These are phyloP conservation scores for Geotrichum restrictum DNA, from an alignment of 1,139 yeast genomes.

Conservation along the genomic window DNA sequence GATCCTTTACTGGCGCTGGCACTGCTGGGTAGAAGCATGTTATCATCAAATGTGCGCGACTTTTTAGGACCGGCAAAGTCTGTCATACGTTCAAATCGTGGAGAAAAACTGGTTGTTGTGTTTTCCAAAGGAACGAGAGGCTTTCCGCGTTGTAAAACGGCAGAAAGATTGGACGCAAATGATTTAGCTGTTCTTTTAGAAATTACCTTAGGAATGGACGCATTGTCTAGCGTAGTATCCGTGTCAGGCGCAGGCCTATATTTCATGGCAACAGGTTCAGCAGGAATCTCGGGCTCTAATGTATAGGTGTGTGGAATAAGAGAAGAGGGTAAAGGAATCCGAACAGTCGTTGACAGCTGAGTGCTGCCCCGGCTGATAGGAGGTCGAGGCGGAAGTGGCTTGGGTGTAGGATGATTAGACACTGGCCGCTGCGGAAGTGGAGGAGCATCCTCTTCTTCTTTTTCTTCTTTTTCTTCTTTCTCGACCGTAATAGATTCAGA, in stretches of 20 bases:
- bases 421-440: conserved; percentile 11
- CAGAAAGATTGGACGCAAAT: conserved; percentile 22
- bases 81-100: conserved; percentile 20
- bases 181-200: conserved; percentile 19
- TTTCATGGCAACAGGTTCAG: conserved; percentile 11
- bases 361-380: conserved; percentile 2
- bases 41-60: conserved; percentile 20
- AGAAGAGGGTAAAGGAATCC: conserved; percentile 19
- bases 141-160: conserved; percentile 21
- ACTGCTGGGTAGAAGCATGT: conserved; percentile 4
- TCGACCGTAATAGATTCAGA: background rate
- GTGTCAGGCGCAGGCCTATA: conserved; percentile 11
- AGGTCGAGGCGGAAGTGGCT: conserved; percentile 6
- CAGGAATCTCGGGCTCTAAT: conserved; percentile 14
- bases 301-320: conserved; percentile 16
- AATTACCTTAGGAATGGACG: conserved; percentile 16
- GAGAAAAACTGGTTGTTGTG: conserved; percentile 20
- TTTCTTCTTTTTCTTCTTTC: conserved; percentile 2
- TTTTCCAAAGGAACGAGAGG: conserved; percentile 17
- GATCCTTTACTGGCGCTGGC: conserved; percentile 3
- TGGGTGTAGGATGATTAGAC: background rate
- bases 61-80: conserved; percentile 18
- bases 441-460: conserved; percentile 6
- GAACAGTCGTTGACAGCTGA: conserved; percentile 3
- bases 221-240: conserved; percentile 6